phyloP scores from a whole-genome alignment of 257 asterid species.

The Ligustrum vulgare region DNA sequence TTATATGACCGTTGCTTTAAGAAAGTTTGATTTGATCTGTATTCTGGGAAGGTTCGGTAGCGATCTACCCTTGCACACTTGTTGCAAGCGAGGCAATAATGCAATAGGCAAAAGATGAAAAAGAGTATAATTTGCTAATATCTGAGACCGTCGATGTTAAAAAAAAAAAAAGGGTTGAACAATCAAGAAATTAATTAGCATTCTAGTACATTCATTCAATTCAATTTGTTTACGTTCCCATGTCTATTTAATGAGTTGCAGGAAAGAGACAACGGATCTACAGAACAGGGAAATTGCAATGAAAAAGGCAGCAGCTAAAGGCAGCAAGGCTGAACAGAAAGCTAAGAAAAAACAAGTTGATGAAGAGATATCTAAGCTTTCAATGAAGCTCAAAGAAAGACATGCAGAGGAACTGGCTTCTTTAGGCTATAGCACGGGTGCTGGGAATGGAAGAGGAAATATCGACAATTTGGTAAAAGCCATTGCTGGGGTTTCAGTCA shows the following conservation, averaged over 20 bases:
- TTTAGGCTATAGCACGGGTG: slow-evolving; percentile 51
- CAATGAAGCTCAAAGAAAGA: slow-evolving; percentile 63
- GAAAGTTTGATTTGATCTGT: neutral
- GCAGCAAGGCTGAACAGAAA: slow-evolving; percentile 97
- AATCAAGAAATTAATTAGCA: neutral
- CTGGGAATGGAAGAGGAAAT: slow-evolving; percentile 48
- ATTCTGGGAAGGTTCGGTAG: neutral
- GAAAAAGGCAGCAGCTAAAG: slow-evolving; percentile 94
- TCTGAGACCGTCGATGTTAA: neutral
- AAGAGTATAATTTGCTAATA: neutral
- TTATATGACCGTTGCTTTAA: neutral
- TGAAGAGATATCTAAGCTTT: slow-evolving; percentile 71
- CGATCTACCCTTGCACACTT: neutral
- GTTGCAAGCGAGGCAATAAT: slow-evolving; percentile 2
- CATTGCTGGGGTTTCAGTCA: slow-evolving; percentile 82
- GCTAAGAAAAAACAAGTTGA: slow-evolving; percentile 97
- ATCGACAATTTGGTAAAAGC: slow-evolving; percentile 79
- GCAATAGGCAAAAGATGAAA: neutral
- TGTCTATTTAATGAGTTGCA: slow-evolving; percentile 32
- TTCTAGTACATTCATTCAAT: neutral
- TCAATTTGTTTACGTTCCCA: slow-evolving; percentile 9
- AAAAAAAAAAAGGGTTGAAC: neutral
- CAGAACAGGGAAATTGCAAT: slow-evolving; percentile 79
- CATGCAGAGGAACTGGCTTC: slow-evolving; percentile 78
- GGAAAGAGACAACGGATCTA: slow-evolving; percentile 78